Evolutionary conservation across 23 red algal genomes (phyloP).

Genomic region (Gracilaria gracilis): DNA sequence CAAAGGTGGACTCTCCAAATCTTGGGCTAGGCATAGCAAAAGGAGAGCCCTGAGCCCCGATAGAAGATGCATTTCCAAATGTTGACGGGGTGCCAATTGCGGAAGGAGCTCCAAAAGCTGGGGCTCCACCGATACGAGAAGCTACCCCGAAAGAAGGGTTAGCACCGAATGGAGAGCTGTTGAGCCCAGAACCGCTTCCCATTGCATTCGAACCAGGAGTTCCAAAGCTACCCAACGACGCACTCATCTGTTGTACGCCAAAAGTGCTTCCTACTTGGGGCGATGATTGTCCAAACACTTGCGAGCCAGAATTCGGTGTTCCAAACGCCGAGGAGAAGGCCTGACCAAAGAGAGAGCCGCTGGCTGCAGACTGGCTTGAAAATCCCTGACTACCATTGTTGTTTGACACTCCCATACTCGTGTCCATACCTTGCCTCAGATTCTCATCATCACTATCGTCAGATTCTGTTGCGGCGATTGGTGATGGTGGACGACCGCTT

Average conservation of each 20-base stretch:
- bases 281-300: neutral
- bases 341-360: conserved; percentile 34
- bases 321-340: conserved; percentile 21
- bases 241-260: neutral
- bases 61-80: conserved; percentile 33
- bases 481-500: neutral
- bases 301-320: neutral
- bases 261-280: conserved; percentile 19
- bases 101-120: conserved; percentile 42
- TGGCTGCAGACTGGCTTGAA: neutral
- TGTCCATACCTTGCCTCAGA: conserved; percentile 38
- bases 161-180: conserved; percentile 6
- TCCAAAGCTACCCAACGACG: neutral
- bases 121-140: neutral
- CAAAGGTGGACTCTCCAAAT: conserved; percentile 39
- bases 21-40: conserved; percentile 20
- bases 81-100: conserved; percentile 34
- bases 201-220: conserved; percentile 8
- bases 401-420: conserved; percentile 2
- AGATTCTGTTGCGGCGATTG: conserved; percentile 16
- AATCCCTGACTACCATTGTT: neutral
- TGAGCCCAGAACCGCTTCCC: neutral
- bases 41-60: conserved; percentile 29
- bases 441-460: conserved; percentile 35
- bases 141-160: conserved; percentile 25